Base-by-base conservation (phyloP, 2,329 filamentous ascomycete species). In the Daldinia sp. region DNA sequence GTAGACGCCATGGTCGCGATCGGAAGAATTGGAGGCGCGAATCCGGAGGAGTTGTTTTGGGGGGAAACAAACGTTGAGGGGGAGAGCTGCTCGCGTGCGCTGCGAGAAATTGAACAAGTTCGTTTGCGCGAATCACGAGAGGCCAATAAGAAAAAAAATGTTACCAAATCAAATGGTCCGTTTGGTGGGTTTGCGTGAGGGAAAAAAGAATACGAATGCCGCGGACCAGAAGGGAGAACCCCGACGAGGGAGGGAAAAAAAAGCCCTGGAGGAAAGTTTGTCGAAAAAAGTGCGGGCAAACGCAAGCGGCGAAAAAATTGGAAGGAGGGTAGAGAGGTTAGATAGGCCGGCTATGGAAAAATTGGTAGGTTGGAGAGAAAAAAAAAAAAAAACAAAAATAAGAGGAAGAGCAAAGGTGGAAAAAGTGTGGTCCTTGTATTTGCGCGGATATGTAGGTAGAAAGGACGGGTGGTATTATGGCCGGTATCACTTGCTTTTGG, bases 121-220 rank as follows among this genome's bases (percentile, higher is more conserved):
- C 46, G 63, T 63, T 63, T 57, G 68, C 63, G 56, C 35, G 54
- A 69, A 57, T 18, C 46, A 50, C 60, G 51, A 66, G 33, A 50
- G 56, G 57, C 65, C 57, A 58, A 56, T 62, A 46, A 35, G 41
- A 63, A 59, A 33, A 42, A 37, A 60, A 53, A 58, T 15, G 55
- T 58, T 67, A 44, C 46, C 63, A 37, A 51, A 61, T 93, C 58
- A 35, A 26, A 58, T 46, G 54, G 54, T 50, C 54, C 44, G 41
- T 7, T 33, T 37, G n/a, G 44, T 59, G 35, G 48, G 30, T 51
- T 51, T 51, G 46, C 26, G 46, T 51, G 15, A 18, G 44, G 44
- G 6, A 15, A 28, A 44, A 28, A 33, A 30, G 18, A 50, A 50
- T 42, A 44, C 28, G 33, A 54, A 50, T 46, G 6, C 54, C 28